A percentile compares a stretch with the other conserved stretches of the same genome.
Conservation (phyloP, 441 rosid genomes). For the Adansonia gregorii region DNA sequence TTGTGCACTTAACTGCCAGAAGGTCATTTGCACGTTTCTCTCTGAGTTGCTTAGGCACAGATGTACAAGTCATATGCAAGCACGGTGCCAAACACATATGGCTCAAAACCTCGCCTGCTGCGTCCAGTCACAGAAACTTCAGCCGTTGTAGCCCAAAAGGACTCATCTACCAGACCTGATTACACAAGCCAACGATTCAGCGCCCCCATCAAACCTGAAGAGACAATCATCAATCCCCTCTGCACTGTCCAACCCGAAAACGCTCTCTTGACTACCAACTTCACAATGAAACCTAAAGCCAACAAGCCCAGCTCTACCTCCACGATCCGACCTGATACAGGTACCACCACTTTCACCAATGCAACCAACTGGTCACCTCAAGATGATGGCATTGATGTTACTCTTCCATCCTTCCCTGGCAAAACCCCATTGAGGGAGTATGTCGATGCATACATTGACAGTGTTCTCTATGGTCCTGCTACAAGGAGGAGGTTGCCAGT, state of each 20-base stretch:
- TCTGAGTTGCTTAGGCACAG: constrained; percentile 30
- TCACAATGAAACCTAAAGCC: constrained; percentile 25
- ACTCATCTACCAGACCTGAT: constrained; percentile 24
- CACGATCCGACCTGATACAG: constrained; percentile 12
- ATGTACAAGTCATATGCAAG: constrained; percentile 31
- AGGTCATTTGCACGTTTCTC: constrained; percentile 17
- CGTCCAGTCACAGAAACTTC: constrained; percentile 28
- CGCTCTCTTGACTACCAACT: constrained; percentile 10
- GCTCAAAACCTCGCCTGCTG: constrained; percentile 35
- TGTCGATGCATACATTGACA: constrained; percentile 34
- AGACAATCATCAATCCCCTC: constrained; percentile 25
- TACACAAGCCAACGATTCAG: neutral
- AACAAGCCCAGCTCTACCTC: constrained; percentile 27
- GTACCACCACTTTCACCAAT: neutral
- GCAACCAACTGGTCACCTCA: constrained; percentile 46
- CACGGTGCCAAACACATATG: constrained; percentile 29
- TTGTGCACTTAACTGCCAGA: neutral
- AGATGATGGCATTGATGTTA: constrained; percentile 54
- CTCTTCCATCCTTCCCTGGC: constrained; percentile 34
- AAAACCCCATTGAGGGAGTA: constrained; percentile 34
- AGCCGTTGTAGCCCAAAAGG: constrained; percentile 22
- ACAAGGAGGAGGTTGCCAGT: constrained; percentile 45
- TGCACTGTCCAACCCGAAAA: constrained; percentile 8
- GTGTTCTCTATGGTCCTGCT: constrained; percentile 38
- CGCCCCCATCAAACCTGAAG: constrained; percentile 20